Evolutionary conservation across 1,284 basidiomycete species (phyloP), one percentile per base, ranked within the genome.

Genomic region (Tylopilus orsonianus): DNA sequence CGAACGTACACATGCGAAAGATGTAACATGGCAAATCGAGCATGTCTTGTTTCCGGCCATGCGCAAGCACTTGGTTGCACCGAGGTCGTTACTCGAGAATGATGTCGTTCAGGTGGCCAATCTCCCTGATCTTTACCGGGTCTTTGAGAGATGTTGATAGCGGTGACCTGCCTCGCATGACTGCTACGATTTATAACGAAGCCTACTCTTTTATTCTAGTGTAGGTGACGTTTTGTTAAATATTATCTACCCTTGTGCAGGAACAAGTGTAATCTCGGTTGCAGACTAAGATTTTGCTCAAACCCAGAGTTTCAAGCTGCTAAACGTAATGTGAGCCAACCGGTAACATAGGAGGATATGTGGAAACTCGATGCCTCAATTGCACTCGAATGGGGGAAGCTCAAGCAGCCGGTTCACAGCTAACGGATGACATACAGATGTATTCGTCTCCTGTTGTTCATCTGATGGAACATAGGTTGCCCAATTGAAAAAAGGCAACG

Each of bases 21-120:
- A 83, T 16, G 79, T 83, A 54, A 71, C 75, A 45, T 94, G 90
- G 88, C 90, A 93, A 66, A 81, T 94, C 36, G 83, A 96, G 64
- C 90, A 97, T 62, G 76, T 93, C 23, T 66, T 97, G 22, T 95
- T 95, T 64, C 92, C 92, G 1, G 81, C 85, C 0, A 81, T 92
- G 70, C 78, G 89, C 51, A 78, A 82, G 36, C 88, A 94, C 64
- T 71, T 94, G 14, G 65, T 73, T 3, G 74, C 91, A 18, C 87
- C 91, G 0, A 85, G 80, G 57, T 77, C 76, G 16, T 64, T 93
- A 47, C 67, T 92, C 30, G 85, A 87, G 54, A 71, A 75, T 8
- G 90, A 93, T 61, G 81, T 96, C 4, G 81, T 90, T 7, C 89
- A 94, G 67, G 81, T 94, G 16, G 93, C 94, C 5, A 88, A 83